These are phyloP conservation scores for Hippophae gyantsensis DNA, from an alignment of 306 rosid species.

Conservation along the genomic window DNA sequence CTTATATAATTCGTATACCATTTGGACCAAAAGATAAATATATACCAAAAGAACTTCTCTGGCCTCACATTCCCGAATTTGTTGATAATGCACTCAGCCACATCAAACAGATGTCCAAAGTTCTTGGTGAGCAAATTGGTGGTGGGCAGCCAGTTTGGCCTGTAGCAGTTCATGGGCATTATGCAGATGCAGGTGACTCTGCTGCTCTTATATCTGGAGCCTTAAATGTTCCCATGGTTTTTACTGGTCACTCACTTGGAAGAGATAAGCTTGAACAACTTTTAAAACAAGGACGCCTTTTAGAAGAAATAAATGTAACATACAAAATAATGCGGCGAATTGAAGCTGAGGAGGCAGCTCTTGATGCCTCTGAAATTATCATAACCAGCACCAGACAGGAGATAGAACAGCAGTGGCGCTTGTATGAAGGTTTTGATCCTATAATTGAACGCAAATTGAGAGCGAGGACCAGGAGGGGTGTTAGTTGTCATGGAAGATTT, in stretches of 20 bases:
- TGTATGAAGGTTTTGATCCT: constrained; percentile 69
- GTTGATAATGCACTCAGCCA: constrained; percentile 63
- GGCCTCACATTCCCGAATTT: constrained; percentile 73
- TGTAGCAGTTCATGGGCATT: constrained; percentile 71
- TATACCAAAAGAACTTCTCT: constrained; percentile 67
- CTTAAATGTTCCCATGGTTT: constrained; percentile 70
- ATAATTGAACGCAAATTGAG: constrained; percentile 73
- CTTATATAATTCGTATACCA: constrained; percentile 67
- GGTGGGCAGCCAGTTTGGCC: constrained; percentile 67
- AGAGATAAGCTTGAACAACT: constrained; percentile 73
- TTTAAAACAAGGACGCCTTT: constrained; percentile 61
- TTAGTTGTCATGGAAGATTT: constrained; percentile 62
- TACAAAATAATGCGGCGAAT: constrained; percentile 67
- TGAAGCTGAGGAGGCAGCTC: constrained; percentile 64
- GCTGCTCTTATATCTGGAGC: constrained; percentile 66
- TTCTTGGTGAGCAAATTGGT: constrained; percentile 54
- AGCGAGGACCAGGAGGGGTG: constrained; percentile 58
- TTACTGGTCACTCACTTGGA: constrained; percentile 73
- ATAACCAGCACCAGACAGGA: constrained; percentile 85
- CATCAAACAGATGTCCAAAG: constrained; percentile 67
- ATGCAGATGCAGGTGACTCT: constrained; percentile 67
- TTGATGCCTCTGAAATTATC: constrained; percentile 77
- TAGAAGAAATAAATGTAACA: constrained; percentile 55
- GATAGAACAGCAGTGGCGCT: constrained; percentile 85
- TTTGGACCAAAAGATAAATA: constrained; percentile 67